These are phyloP conservation scores for Cutaneotrichosporon dermatis DNA, from an alignment of 1,284 basidiomycete genomes.

Conservation along the genomic window DNA sequence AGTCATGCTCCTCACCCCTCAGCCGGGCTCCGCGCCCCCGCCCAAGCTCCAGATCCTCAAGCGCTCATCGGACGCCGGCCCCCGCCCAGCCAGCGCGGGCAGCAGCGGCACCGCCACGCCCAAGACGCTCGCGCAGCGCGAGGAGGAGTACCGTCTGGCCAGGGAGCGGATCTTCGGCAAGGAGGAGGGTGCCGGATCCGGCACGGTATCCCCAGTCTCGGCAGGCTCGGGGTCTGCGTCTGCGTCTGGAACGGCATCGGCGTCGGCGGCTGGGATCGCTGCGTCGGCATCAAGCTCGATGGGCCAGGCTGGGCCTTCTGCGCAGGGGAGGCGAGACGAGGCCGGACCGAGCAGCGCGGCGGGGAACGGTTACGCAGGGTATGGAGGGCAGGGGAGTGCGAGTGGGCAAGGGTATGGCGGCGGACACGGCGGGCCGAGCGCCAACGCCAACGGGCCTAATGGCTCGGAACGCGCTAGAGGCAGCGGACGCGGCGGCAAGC, in stretches of 20 bases:
- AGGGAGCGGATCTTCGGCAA: constrained; percentile 22
- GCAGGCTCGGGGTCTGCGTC: neutral
- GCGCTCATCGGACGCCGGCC: constrained; percentile 6
- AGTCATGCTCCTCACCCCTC: neutral
- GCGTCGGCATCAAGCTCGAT: no score
- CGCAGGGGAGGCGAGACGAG: neutral
- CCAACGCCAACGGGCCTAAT: neutral
- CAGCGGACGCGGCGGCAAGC: neutral
- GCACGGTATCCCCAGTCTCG: neutral
- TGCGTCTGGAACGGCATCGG: no score
- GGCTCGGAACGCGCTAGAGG: neutral
- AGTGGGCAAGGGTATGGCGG: neutral
- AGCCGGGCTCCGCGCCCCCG: constrained; percentile 7
- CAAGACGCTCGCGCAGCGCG: constrained; percentile 20
- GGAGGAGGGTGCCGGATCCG: neutral
- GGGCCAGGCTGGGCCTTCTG: no score
- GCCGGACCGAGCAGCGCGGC: neutral
- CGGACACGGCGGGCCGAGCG: no score
- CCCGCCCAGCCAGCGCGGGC: neutral
- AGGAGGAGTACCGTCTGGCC: constrained; percentile 23
- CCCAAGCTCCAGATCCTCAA: constrained; percentile 22
- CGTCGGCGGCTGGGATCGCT: no score
- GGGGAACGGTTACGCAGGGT: neutral
- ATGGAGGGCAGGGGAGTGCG: no score
- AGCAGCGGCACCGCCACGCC: constrained; percentile 15